Base-by-base conservation (phyloP, 495 filamentous ascomycete genomes). In the Penicillium manginii region DNA sequence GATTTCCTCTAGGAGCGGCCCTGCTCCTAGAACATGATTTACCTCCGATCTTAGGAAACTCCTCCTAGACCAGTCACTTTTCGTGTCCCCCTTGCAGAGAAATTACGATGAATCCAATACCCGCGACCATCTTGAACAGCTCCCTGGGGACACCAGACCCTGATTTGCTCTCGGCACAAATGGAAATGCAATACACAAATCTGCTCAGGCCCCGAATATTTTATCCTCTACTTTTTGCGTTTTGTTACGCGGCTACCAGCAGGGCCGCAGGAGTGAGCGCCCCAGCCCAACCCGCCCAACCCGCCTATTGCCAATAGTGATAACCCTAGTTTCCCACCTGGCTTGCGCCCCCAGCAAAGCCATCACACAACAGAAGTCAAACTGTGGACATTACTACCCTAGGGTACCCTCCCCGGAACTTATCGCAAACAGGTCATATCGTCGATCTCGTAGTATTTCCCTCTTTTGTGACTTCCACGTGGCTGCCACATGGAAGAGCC, bases 401-500 rank as follows among this genome's bases (percentile, higher is more conserved):
- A 29, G 4, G 6, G 26, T 37, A 37, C 35, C 39, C 22, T 32
- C 18, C 26, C 52, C 51, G 60, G 52, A 54, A 15, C 31, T 18
- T 51, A 51, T 22, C 1, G 8, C 22, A 31, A 31, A 59, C 45
- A 21, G 37, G 26, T 56, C 55, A 62, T 52, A 31, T 43, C 33
- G 7, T 43, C 48, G 21, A 35, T 53, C 51, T 64, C 58, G 45
- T 42, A 29, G 53, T 35, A 56, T 51, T 54, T 39, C 53, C 50
- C 19, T 50, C 15, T 54, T 52, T 57, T 22, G 32, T 12, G 21
- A 9, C 32, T 48, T 47, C 49, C 67, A 70, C 65, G 67, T 70
- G 67, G 67, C 57, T 14, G 65, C 67, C 67, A 70, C 66, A 65
- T 66, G 67, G 64, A 26, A 42, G 48, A 35, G 39, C 57, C 62